A percentile compares a stretch with the other conserved stretches of the same genome.
Evolutionary conservation across 495 filamentous ascomycete species (phyloP).

Genomic region (Neurospora sp.): DNA sequence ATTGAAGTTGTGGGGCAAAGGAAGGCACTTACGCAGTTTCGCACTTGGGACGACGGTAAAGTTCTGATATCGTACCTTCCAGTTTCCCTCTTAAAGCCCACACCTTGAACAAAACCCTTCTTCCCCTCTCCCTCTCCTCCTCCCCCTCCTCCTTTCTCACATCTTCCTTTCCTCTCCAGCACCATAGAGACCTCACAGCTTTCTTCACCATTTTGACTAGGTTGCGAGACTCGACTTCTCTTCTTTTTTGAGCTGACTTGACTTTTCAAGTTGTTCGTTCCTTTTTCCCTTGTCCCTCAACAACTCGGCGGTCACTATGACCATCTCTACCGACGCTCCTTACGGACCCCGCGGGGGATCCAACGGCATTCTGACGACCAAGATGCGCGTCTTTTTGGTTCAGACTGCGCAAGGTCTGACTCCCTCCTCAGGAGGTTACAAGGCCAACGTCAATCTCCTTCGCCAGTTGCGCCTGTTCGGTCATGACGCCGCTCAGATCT

Average conservation of each 20-base stretch:
- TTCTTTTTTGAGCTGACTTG: background rate
- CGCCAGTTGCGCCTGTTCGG: constrained; percentile 9
- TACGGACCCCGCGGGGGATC: background rate
- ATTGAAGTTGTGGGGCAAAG: background rate
- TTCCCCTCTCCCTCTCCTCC: background rate
- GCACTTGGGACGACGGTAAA: background rate
- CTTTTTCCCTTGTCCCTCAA: background rate
- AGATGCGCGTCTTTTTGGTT: constrained; percentile 20
- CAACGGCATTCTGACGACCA: background rate
- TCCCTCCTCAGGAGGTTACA: constrained; percentile 24
- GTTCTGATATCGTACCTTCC: background rate
- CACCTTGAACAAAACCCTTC: background rate
- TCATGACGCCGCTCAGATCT: constrained; percentile 16
- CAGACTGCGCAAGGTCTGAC: constrained; percentile 23
- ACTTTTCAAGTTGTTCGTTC: background rate
- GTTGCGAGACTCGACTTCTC: background rate
- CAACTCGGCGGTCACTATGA: background rate
- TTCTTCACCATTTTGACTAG: background rate
- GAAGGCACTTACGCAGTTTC: background rate
- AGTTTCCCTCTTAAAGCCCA: background rate
- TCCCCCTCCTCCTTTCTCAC: background rate
- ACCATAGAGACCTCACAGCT: background rate
- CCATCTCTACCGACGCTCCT: background rate
- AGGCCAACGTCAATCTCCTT: constrained; percentile 19
- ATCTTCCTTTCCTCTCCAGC: background rate